These are phyloP conservation scores for Penicillium lividum DNA, from an alignment of 495 filamentous ascomycete genomes.

Conservation along the genomic window DNA sequence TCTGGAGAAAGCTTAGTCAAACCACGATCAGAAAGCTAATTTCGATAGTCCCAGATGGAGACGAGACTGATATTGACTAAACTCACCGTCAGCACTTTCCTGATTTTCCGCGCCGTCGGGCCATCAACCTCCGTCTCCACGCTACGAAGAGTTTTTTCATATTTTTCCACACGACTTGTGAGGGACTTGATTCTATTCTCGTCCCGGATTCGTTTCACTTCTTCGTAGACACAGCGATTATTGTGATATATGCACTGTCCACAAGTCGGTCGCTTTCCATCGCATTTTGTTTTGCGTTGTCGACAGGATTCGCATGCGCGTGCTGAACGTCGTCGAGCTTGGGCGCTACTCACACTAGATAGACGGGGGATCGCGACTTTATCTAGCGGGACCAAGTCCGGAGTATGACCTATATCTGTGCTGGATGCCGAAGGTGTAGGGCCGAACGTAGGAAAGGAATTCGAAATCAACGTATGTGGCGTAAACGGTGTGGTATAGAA, in stretches of 20 bases:
- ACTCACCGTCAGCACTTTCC: constrained; percentile 36
- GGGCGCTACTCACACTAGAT: constrained; percentile 1
- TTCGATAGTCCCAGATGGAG: background rate
- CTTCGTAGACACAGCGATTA: constrained; percentile 52
- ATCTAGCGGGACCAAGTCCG: background rate
- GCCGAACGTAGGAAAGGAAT: background rate
- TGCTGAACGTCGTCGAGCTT: constrained; percentile 38
- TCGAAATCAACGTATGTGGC: background rate
- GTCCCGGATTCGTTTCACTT: constrained; percentile 59
- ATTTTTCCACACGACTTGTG: constrained; percentile 44
- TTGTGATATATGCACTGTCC: constrained; percentile 52
- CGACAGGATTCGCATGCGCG: constrained; percentile 73
- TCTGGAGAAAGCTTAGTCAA: background rate
- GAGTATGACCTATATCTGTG: constrained; percentile 1
- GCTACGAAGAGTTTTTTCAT: constrained; percentile 46
- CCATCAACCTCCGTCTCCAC: constrained; percentile 35
- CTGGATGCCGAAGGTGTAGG: background rate
- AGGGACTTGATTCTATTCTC: constrained; percentile 48
- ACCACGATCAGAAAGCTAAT: background rate
- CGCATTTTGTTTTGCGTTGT: constrained; percentile 65
- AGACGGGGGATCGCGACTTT: constrained; percentile 28
- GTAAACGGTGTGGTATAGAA: background rate
- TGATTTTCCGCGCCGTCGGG: constrained; percentile 33
- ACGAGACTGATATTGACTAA: background rate
- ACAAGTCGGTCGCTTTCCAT: constrained; percentile 54